Percentiles rank a stretch among this genome's conserved stretches.
Conservation (phyloP, 495 filamentous ascomycete genomes). For the Penicillium alfredii region DNA sequence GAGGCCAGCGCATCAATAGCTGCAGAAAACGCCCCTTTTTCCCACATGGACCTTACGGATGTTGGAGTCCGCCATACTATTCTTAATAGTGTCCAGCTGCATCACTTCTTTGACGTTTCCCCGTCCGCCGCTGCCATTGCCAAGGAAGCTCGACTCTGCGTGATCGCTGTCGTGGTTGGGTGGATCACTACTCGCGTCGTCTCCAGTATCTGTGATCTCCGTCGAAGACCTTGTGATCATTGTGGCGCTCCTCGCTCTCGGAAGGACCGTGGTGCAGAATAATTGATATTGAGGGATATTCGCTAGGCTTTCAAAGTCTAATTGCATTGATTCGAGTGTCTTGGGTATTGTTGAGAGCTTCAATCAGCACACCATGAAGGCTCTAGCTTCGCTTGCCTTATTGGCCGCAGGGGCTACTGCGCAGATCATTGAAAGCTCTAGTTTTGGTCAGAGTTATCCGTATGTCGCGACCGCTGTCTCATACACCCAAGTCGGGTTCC, state of each 20-base stretch:
- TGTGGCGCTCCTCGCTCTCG: constrained; percentile 17
- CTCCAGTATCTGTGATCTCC: constrained; percentile 32
- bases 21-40: constrained; percentile 6
- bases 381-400: constrained; percentile 34
- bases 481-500: too few species aligned
- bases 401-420: constrained; percentile 53
- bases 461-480: constrained; percentile 26
- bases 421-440: constrained; percentile 60
- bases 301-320: background rate
- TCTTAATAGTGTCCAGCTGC: constrained; percentile 40
- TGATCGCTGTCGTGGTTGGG: constrained; percentile 46
- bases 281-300: constrained; percentile 1
- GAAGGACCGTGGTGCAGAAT: constrained; percentile 3
- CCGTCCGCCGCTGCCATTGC: constrained; percentile 38
- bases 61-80: constrained; percentile 46
- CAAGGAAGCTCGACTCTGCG: constrained; percentile 40
- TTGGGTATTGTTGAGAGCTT: too few species aligned
- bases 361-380: constrained; percentile 32
- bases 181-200: constrained; percentile 44
- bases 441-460: constrained; percentile 70
- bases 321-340: too few species aligned
- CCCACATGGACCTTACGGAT: constrained; percentile 45
- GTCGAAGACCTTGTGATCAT: constrained; percentile 24
- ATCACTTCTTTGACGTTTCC: constrained; percentile 44
- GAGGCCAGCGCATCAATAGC: constrained; percentile 24